Evolutionary conservation across 305 asterid species (phyloP).

Genomic region (Fraxinus floribunda): DNA sequence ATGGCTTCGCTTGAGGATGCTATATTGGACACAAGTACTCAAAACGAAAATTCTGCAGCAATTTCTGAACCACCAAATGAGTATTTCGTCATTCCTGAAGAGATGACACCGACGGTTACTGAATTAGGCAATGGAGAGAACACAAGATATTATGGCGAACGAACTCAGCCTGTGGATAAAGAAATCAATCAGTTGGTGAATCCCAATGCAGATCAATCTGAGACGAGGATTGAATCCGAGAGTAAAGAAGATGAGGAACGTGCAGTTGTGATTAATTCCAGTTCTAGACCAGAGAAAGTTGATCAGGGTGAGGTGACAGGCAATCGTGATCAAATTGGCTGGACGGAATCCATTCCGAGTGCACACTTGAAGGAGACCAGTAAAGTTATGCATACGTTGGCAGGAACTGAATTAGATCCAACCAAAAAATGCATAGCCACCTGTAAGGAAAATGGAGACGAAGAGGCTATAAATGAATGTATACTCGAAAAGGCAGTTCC

Average conservation of each 20-base stretch:
- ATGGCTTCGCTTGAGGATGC: slow-evolving; percentile 7
- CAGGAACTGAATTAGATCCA: slow-evolving; percentile 4
- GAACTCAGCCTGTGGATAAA: slow-evolving; percentile 22
- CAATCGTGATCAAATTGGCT: not conserved
- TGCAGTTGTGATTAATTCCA: not conserved
- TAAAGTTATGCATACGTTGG: slow-evolving; percentile 17
- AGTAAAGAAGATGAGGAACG: slow-evolving; percentile 5
- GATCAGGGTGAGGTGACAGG: slow-evolving; percentile 3
- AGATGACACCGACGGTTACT: not conserved
- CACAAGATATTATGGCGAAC: slow-evolving; percentile 9
- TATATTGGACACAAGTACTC: not conserved
- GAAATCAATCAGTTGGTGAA: slow-evolving; percentile 15
- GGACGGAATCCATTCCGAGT: not conserved
- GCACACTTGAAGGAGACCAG: not conserved
- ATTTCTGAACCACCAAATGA: slow-evolving; percentile 23
- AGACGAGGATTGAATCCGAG: not conserved
- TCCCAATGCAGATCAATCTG: slow-evolving; percentile 12
- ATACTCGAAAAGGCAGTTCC: slow-evolving; percentile 6
- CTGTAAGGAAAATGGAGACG: slow-evolving; percentile 18
- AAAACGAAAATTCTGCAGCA: slow-evolving; percentile 14
- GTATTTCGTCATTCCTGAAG: slow-evolving; percentile 18
- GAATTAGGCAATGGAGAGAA: slow-evolving; percentile 20
- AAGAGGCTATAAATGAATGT: slow-evolving; percentile 10
- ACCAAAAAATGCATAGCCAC: not conserved
- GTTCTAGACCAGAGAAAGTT: not conserved